Evolutionary conservation across 2,329 filamentous ascomycete species (phyloP), one percentile per base, ranked within the genome.

Genomic region (Penicillium sp.): DNA sequence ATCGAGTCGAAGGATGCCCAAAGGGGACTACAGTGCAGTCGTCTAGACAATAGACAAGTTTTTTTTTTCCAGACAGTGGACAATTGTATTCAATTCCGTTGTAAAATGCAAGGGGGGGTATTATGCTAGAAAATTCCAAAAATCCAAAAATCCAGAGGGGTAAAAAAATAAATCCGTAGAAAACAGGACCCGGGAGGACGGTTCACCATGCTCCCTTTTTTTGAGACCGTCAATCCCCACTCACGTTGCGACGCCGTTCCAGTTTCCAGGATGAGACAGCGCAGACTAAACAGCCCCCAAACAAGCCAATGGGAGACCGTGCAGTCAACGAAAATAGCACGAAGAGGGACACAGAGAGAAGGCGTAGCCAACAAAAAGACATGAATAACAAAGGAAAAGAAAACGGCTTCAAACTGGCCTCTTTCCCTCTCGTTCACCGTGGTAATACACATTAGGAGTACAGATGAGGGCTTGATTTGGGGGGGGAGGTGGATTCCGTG

Each of bases 391-490:
- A 29, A 11, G 18, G 7, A 41, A 43, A 43, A 39, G 27, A 13
- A 27, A 32, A 26, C 37, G 24, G 6, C 18, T 13, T 33, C 43
- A 43, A 35, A 36, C 37, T 49, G 27, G 43, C n/a, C 29, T 8
- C 35, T 32, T 32, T 36, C 29, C 43, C 39, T 43, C 38, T 39
- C 53, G 48, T 47, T 35, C 49, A 52, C 40, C 53, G 38, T 60
- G 50, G 49, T 59, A 51, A 59, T 60, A 60, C 56, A 60, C 51
- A 60, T 60, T 59, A 60, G 40, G 46, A 53, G 41, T 56, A 59
- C 53, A 58, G 54, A 59, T 41, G 50, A 56, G 38, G 58, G 32
- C 33, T 25, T 29, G 18, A 26, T 8, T 36, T 42, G 29, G 47
- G 28, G 44, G 38, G 36, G 41, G 55, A 18, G 28, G 27, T 4